Conservation (phyloP, 257 asterid species). For the Avicennia marina region DNA sequence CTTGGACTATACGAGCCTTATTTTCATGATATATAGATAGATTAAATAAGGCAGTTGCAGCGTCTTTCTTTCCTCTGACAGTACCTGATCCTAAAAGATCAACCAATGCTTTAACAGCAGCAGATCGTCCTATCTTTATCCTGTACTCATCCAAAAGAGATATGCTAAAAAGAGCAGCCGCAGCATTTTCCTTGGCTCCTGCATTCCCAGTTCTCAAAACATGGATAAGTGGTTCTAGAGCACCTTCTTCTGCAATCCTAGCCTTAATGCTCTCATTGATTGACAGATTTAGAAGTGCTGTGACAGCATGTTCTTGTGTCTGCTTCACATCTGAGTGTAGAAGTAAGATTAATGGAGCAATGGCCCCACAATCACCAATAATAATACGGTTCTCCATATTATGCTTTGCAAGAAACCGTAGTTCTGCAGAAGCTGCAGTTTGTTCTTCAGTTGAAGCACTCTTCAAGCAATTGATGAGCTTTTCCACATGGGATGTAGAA, state of each 20-base stretch:
- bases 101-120: slow-evolving; percentile 78
- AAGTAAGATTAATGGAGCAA: slow-evolving; percentile 63
- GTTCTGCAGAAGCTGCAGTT: slow-evolving; percentile 67
- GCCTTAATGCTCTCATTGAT: slow-evolving; percentile 61
- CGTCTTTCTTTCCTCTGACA: slow-evolving; percentile 85
- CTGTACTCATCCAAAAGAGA: slow-evolving; percentile 81
- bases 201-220: slow-evolving; percentile 70
- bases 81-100: slow-evolving; percentile 73
- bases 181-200: slow-evolving; percentile 85
- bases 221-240: slow-evolving; percentile 79
- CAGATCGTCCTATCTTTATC: slow-evolving; percentile 75
- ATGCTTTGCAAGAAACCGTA: slow-evolving; percentile 73
- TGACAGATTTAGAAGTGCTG: slow-evolving; percentile 83
- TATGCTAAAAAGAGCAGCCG: slow-evolving; percentile 89
- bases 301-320: slow-evolving; percentile 86
- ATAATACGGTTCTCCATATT: slow-evolving; percentile 71
- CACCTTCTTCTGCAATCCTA: slow-evolving; percentile 66
- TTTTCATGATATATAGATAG: slow-evolving; percentile 86
- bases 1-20: slow-evolving; percentile 88
- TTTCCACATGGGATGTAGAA: slow-evolving; percentile 55
- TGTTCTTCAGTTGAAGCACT: slow-evolving; percentile 53
- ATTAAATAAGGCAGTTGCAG: slow-evolving; percentile 87
- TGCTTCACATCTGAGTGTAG: slow-evolving; percentile 49
- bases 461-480: slow-evolving; percentile 51
- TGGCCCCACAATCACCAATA: slow-evolving; percentile 77